Percentiles rank a stretch among this genome's conserved stretches.
Evolutionary conservation across 208 protist species (phyloP).

Genomic region (Acanthamoeba royreba): DNA sequence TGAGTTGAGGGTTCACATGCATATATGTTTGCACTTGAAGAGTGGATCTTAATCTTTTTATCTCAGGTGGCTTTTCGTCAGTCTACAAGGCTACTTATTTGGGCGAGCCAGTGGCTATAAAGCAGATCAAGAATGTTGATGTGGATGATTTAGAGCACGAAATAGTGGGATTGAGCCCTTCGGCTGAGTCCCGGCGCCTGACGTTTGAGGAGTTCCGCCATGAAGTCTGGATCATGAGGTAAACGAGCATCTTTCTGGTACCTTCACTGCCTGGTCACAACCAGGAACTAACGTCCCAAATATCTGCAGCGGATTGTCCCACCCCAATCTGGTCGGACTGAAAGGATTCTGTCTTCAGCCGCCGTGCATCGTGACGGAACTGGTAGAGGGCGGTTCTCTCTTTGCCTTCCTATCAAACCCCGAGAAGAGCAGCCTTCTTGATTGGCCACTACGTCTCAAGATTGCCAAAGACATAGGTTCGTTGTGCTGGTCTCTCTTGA

Average conservation of each 20-base stretch:
- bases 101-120: not conserved
- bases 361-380: not conserved
- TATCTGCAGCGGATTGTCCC: not conserved
- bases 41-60: not conserved
- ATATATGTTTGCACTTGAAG: not conserved
- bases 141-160: not conserved
- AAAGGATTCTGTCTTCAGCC: not conserved
- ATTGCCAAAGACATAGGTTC: slow-evolving; percentile 37
- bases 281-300: too few relatives aligned
- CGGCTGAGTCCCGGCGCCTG: not conserved
- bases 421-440: not conserved
- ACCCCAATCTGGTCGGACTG: slow-evolving; percentile 1
- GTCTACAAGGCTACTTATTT: not conserved
- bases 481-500: too few relatives aligned
- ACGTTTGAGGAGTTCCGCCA: not conserved
- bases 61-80: not conserved
- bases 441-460: slow-evolving; percentile 14
- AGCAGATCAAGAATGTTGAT: not conserved
- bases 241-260: too few relatives aligned
- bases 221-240: slow-evolving; percentile 44
- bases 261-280: too few relatives aligned
- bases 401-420: not conserved
- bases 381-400: not conserved
- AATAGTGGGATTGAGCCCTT: not conserved
- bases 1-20: not conserved